Evolutionary conservation across 192 early-diverging fungal genomes (phyloP).

Genomic region (Spinellus fusiger): DNA sequence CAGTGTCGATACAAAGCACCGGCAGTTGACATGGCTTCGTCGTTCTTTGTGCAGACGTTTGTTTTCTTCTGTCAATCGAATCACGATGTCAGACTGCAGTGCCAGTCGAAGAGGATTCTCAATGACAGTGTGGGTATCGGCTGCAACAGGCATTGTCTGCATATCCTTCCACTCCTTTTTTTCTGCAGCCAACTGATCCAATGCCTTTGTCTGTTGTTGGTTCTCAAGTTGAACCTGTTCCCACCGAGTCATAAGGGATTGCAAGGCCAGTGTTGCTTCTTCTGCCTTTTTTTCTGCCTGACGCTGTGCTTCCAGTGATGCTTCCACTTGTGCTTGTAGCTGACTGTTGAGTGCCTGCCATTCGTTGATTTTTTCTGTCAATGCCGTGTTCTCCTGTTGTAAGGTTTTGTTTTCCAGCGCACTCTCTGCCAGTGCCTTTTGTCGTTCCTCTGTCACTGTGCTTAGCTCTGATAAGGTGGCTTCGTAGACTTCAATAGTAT

Average conservation of each 20-base stretch:
- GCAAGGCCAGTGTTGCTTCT: background rate
- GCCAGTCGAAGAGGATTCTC: too few relatives aligned
- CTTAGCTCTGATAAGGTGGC: slow-evolving; percentile 26
- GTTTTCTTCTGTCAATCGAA: background rate
- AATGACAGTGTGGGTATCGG: too few relatives aligned
- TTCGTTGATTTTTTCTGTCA: background rate
- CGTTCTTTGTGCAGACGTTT: background rate
- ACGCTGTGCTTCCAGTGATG: background rate
- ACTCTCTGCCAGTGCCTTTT: slow-evolving; percentile 17
- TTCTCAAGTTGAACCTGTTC: background rate
- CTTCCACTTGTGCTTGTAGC: background rate
- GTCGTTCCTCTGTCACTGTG: slow-evolving; percentile 17
- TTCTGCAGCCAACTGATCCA: too few relatives aligned
- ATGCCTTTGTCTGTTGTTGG: too few relatives aligned
- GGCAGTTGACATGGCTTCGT: background rate
- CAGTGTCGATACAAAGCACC: background rate
- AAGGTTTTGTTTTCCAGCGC: background rate
- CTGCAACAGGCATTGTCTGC: too few relatives aligned
- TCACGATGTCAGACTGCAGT: background rate
- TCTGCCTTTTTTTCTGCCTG: background rate
- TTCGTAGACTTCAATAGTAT: slow-evolving; percentile 36
- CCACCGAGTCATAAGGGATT: background rate
- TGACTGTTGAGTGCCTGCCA: background rate
- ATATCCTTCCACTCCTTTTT: too few relatives aligned
- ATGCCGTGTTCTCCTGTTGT: background rate